Percentiles rank a stretch among this genome's conserved stretches.
Conservation (phyloP, 305 asterid genomes). For the Solanum hybrid region DNA sequence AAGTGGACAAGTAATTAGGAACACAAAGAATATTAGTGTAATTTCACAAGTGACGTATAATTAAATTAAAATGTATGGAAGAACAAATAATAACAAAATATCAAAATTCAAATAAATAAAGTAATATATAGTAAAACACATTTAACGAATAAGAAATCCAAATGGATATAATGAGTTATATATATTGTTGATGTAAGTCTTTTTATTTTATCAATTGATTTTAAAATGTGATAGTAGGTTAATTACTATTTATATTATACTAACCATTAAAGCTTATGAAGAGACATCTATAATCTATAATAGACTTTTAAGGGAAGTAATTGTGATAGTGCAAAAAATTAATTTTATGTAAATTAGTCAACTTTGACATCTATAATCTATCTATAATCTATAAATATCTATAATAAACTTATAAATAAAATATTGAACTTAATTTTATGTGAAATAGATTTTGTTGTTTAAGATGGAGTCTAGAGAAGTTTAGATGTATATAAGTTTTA, state of each 20-base stretch:
- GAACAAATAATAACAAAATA: too few species aligned
- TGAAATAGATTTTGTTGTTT: background rate
- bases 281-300: background rate
- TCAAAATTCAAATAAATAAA: too few species aligned
- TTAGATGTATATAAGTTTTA: too few species aligned
- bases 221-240: background rate
- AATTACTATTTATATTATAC: too few species aligned
- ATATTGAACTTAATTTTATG: background rate
- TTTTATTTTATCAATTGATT: too few species aligned
- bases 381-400: too few species aligned
- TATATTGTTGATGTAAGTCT: background rate
- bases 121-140: background rate
- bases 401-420: too few species aligned
- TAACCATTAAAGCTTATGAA: too few species aligned
- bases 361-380: background rate
- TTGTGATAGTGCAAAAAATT: background rate
- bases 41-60: background rate
- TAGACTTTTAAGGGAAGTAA: background rate
- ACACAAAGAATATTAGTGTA: fast-evolving
- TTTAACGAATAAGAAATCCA: background rate
- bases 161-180: background rate
- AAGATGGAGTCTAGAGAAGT: background rate
- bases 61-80: background rate
- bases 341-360: background rate
- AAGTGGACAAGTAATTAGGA: too few species aligned